Evolutionary conservation across 306 rosid genomes (phyloP).

Genomic region (Trifolium fragiferum): DNA sequence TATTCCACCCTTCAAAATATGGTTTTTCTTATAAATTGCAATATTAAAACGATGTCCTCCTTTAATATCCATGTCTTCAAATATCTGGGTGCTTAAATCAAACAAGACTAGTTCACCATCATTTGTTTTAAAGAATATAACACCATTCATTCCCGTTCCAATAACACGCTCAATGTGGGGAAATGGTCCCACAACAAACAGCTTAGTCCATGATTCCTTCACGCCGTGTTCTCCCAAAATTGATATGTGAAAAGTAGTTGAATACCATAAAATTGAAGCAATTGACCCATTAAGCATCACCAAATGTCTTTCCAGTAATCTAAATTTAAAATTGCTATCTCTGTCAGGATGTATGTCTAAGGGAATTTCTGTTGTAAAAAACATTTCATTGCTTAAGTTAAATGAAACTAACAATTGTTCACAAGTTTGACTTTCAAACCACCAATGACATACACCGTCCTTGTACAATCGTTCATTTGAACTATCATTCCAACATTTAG

Average conservation of each 20-base stretch:
- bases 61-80: neutral
- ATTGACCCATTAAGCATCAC: neutral
- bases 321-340: no score
- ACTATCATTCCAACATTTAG: no score
- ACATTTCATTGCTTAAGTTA: no score
- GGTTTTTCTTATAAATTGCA: no score
- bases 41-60: no score
- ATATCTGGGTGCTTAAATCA: neutral
- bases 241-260: neutral
- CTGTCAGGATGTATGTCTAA: no score
- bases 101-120: neutral
- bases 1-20: no score
- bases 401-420: no score
- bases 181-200: neutral
- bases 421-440: no score
- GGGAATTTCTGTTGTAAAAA: no score
- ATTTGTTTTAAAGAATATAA: neutral
- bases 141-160: neutral
- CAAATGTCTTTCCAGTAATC: neutral
- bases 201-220: neutral
- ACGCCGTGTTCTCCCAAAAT: neutral
- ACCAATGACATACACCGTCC: no score
- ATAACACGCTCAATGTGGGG: neutral
- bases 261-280: neutral
- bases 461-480: no score